Conservation (phyloP, 805 yeast genomes). For the Grigorovia transvaalensis region DNA sequence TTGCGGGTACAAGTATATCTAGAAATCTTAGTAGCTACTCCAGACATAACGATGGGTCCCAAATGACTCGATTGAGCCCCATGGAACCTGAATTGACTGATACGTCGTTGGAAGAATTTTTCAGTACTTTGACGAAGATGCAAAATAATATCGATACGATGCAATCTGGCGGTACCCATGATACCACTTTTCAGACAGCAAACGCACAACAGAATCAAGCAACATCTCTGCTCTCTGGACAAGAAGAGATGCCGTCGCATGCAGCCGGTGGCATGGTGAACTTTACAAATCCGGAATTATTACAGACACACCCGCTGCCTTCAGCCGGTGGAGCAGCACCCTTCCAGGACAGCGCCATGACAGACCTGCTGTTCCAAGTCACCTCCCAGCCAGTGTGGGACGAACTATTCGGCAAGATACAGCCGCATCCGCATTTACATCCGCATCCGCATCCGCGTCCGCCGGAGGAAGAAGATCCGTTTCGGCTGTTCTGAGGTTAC, state of each 20-base stretch:
- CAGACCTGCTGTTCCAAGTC: constrained; percentile 51
- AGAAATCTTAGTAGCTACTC: background rate
- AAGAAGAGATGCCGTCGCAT: background rate
- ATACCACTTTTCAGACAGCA: background rate
- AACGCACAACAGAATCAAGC: background rate
- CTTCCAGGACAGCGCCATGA: constrained; percentile 26
- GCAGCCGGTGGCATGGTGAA: background rate
- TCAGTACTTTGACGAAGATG: background rate
- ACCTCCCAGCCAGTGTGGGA: constrained; percentile 64
- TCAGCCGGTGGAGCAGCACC: background rate
- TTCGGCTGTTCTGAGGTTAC: background rate
- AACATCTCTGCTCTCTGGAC: no score
- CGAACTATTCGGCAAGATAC: constrained; percentile 15
- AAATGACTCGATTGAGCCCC: background rate
- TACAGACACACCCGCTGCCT: background rate
- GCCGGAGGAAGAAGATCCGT: background rate
- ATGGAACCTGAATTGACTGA: background rate
- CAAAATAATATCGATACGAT: background rate
- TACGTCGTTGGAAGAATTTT: background rate
- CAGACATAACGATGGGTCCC: background rate
- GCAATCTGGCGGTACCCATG: background rate
- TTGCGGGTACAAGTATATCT: background rate
- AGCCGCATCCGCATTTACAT: background rate
- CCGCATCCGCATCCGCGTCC: no score
- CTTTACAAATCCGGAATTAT: background rate